A percentile compares a stretch with the other conserved stretches of the same genome.
Evolutionary conservation across 2,329 filamentous ascomycete species (phyloP).

Genomic region (Calonectria leucothoes): DNA sequence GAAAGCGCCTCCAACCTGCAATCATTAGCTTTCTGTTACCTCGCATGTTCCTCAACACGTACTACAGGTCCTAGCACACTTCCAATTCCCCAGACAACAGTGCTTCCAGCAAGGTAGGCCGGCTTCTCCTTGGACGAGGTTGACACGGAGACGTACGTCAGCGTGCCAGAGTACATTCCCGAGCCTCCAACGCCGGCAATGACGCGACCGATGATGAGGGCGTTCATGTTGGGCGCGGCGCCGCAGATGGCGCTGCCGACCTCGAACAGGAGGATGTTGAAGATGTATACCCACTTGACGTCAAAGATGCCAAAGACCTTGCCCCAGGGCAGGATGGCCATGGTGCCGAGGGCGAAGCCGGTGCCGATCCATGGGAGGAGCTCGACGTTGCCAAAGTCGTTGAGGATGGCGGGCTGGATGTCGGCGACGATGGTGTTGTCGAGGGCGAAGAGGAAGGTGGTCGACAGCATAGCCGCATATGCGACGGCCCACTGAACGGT

Average conservation of each 20-base stretch:
- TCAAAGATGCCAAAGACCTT: slow-evolving; percentile 32
- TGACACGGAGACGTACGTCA: slow-evolving; percentile 21
- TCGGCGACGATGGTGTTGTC: slow-evolving; percentile 10
- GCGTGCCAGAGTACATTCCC: slow-evolving; percentile 39
- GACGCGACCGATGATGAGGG: slow-evolving; percentile 58
- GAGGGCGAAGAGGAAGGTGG: background rate
- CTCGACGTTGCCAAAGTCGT: background rate
- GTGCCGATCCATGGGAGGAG: slow-evolving; percentile 5
- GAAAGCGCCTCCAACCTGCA: slow-evolving; percentile 54
- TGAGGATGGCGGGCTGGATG: background rate
- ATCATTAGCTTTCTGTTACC: background rate
- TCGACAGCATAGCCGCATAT: background rate
- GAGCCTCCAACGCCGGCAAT: slow-evolving; percentile 55
- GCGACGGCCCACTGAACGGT: background rate
- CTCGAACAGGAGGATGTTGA: slow-evolving; percentile 37
- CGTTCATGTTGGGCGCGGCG: slow-evolving; percentile 52
- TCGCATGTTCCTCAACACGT: background rate
- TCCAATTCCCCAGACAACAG: slow-evolving; percentile 52
- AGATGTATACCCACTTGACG: slow-evolving; percentile 35
- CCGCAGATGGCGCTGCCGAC: slow-evolving; percentile 50
- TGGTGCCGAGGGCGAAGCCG: slow-evolving; percentile 7
- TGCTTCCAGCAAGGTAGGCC: slow-evolving; percentile 8
- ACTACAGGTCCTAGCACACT: slow-evolving; percentile 54
- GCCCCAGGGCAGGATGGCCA: slow-evolving; percentile 14
- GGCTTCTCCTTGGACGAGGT: background rate